Conservation (phyloP, 345 rosid species). For the Acer saccharum region DNA sequence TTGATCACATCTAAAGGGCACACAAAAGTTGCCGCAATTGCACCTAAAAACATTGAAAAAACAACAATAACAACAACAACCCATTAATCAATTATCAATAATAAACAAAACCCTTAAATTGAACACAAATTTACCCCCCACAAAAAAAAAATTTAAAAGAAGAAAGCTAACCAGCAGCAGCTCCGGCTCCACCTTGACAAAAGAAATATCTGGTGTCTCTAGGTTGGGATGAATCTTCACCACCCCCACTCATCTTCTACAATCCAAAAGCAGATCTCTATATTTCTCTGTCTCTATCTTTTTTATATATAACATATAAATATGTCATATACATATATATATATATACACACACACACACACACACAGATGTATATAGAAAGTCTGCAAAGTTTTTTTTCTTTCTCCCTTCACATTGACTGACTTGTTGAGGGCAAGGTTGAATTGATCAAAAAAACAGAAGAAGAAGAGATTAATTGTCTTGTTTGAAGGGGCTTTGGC, state of each 20-base stretch:
- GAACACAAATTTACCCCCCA: conserved; percentile 9
- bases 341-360: background rate
- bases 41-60: conserved; percentile 49
- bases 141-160: background rate
- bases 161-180: conserved; percentile 70
- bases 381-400: background rate
- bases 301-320: background rate
- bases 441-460: conserved; percentile 2
- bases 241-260: conserved; percentile 20
- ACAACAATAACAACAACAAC: background rate
- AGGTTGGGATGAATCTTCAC: conserved; percentile 38
- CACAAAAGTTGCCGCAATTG: conserved; percentile 88
- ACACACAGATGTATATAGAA: background rate
- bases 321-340: background rate
- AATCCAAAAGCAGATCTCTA: conserved; percentile 34
- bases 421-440: background rate
- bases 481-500: conserved; percentile 14
- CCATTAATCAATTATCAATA: background rate
- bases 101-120: background rate
- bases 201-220: conserved; percentile 42
- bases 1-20: conserved; percentile 99
- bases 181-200: conserved; percentile 80
- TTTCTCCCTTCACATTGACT: background rate
- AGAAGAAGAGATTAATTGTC: background rate
- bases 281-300: conserved; percentile 13